Evolutionary conservation across 2,329 filamentous ascomycete species (phyloP).

Genomic region (Endoconidiophora polonica): DNA sequence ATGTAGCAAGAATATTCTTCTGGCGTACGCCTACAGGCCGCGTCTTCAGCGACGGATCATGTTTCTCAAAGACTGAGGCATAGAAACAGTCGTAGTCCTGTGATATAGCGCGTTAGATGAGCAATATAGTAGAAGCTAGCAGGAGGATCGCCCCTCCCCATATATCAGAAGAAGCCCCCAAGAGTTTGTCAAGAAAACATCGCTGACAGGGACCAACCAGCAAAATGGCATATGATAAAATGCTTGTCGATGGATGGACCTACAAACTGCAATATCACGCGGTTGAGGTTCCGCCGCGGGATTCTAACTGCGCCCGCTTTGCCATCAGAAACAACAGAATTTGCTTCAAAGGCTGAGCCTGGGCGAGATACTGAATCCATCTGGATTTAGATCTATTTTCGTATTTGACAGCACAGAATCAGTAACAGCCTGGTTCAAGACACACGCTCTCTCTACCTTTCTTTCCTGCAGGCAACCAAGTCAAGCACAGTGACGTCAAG

Average conservation of each 20-base stretch:
- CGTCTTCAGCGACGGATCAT: conserved; percentile 54
- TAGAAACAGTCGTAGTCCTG: conserved; percentile 88
- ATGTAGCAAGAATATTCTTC: conserved; percentile 83
- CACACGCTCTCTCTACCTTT: too few relatives aligned
- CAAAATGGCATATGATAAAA: not conserved
- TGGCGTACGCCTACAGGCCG: conserved; percentile 74
- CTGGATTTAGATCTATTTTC: too few relatives aligned
- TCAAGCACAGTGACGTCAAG: too few relatives aligned
- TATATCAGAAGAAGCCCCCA: too few relatives aligned
- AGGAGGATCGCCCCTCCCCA: too few relatives aligned
- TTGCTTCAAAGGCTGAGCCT: not conserved
- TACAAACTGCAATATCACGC: conserved; percentile 12
- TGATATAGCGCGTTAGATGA: not conserved
- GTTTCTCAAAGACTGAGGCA: conserved; percentile 73
- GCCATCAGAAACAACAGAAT: too few relatives aligned
- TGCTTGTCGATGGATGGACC: not conserved
- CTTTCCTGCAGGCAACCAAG: too few relatives aligned
- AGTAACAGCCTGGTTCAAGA: too few relatives aligned
- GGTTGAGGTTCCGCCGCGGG: conserved; percentile 4
- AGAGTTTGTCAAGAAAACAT: too few relatives aligned
- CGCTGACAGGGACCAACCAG: not conserved
- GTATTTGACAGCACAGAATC: too few relatives aligned
- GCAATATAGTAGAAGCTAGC: not conserved
- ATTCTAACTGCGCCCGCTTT: not conserved
- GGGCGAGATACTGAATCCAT: not conserved